Conservation (phyloP, 129 eudicot genomes). For the Ambrosia artemisiifolia region DNA sequence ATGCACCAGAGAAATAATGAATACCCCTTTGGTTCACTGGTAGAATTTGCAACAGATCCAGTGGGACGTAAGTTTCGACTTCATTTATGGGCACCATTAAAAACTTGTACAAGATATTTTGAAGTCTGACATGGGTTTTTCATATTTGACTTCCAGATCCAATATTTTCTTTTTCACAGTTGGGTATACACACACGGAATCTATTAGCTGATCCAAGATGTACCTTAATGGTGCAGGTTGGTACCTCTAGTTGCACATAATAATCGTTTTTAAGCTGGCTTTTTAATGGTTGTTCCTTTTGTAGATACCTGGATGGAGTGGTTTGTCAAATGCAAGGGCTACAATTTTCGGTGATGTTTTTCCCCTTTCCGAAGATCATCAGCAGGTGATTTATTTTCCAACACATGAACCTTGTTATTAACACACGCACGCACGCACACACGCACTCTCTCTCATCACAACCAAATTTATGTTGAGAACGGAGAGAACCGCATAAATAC, state of each 20-base stretch:
- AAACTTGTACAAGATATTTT: background rate
- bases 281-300: background rate
- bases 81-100: background rate
- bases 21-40: constrained; percentile 95
- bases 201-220: constrained; percentile 82
- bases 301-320: constrained; percentile 97
- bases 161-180: constrained; percentile 77
- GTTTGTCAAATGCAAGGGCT: constrained; percentile 91
- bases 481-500: too few relatives aligned
- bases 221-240: constrained; percentile 85
- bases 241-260: constrained; percentile 4
- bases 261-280: background rate
- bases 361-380: constrained; percentile 67
- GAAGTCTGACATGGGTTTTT: background rate
- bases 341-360: constrained; percentile 83
- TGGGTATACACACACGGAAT: constrained; percentile 91
- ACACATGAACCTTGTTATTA: too few relatives aligned
- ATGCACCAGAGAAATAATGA: constrained; percentile 98
- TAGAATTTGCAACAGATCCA: constrained; percentile 93
- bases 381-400: constrained; percentile 52
- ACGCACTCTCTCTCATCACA: too few relatives aligned
- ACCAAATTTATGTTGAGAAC: too few relatives aligned
- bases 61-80: constrained; percentile 78
- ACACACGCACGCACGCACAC: too few relatives aligned
- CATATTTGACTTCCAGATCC: constrained; percentile 56